A percentile compares a stretch with the other conserved stretches of the same genome.
These are phyloP conservation scores for Ulota crispa DNA, from an alignment of 225 moss, liverwort and hornwort genomes.

Conservation along the genomic window DNA sequence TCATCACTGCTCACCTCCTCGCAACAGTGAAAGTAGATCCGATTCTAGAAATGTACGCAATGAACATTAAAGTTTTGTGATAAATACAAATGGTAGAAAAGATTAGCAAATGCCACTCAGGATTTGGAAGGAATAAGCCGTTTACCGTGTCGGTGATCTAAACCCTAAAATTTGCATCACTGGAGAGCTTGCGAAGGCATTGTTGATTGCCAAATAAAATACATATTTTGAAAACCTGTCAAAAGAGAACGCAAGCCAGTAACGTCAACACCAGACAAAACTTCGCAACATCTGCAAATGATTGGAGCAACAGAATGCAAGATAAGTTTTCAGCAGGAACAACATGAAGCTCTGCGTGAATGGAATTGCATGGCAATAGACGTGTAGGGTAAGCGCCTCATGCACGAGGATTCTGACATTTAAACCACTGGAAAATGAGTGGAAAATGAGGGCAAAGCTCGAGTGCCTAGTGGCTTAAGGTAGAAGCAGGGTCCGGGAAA, in stretches of 20 bases:
- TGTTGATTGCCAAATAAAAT: neutral
- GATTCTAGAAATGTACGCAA: neutral
- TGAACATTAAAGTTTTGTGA: neutral
- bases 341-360: no score
- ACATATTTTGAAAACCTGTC: conserved; percentile 20
- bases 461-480: no score
- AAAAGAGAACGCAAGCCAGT: conserved; percentile 8
- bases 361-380: no score
- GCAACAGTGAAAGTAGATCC: neutral
- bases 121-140: neutral
- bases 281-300: conserved; percentile 7
- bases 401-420: no score
- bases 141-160: neutral
- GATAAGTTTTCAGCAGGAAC: no score
- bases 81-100: neutral
- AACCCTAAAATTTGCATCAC: conserved; percentile 6
- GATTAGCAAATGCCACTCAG: neutral
- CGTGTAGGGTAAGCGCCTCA: no score
- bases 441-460: no score
- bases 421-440: no score
- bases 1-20: neutral
- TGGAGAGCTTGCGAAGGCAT: neutral
- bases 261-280: neutral
- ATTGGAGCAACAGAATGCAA: no score
- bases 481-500: no score